Evolutionary conservation across 192 early-diverging fungal species (phyloP).

Genomic region (Coemansia guatemalensis): DNA sequence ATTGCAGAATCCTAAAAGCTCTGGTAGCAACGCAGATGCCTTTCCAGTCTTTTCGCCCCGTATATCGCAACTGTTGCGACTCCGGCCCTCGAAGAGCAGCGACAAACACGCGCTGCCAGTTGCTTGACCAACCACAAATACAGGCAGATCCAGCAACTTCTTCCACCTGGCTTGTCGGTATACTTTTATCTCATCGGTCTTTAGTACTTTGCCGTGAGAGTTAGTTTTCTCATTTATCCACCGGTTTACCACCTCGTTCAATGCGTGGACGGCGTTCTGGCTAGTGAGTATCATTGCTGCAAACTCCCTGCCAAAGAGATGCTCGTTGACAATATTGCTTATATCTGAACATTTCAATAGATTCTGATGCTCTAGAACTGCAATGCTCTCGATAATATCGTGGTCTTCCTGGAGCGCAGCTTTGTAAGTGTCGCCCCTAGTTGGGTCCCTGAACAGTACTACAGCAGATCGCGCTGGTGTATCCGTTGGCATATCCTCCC

Average conservation of each 20-base stretch:
- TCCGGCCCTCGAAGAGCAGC: neutral
- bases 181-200: neutral
- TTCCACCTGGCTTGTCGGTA: constrained; percentile 6
- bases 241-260: constrained; percentile 9
- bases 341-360: constrained; percentile 20
- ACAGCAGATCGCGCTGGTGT: constrained; percentile 10
- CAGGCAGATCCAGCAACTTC: constrained; percentile 16
- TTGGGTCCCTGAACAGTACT: constrained; percentile 35
- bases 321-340: constrained; percentile 1
- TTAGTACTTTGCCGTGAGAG: no score
- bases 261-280: constrained; percentile 33
- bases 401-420: constrained; percentile 21
- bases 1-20: constrained; percentile 24
- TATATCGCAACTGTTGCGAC: constrained; percentile 11
- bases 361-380: constrained; percentile 28
- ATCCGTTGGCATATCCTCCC: neutral
- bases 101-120: constrained; percentile 21
- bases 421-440: constrained; percentile 21
- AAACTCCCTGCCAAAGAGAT: neutral
- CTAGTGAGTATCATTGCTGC: constrained; percentile 39
- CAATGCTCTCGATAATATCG: constrained; percentile 18
- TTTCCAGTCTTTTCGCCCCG: constrained; percentile 24
- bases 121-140: constrained; percentile 47
- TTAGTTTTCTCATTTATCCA: constrained; percentile 3
- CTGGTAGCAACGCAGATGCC: constrained; percentile 27